phyloP scores from a whole-genome alignment of 495 filamentous ascomycete genomes.

The Podospora conica region DNA sequence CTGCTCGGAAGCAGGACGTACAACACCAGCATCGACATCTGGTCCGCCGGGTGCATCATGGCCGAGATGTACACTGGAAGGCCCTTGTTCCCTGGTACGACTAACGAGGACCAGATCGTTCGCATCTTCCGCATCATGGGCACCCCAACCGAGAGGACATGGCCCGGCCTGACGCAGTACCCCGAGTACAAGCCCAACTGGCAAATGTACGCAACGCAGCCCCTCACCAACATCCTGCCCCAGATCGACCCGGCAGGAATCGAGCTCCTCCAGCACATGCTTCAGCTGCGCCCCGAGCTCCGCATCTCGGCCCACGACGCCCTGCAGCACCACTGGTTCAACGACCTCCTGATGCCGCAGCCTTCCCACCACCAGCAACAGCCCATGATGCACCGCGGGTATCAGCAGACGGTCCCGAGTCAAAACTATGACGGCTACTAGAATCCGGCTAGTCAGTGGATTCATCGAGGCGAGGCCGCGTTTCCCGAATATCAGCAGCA shows the following conservation, averaged over 20 bases:
- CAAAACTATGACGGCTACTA: constrained; percentile 31
- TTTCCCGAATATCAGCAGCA: neutral
- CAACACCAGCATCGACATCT: constrained; percentile 97
- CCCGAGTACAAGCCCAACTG: constrained; percentile 93
- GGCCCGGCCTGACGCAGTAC: constrained; percentile 84
- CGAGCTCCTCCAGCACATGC: constrained; percentile 80
- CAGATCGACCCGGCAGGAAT: constrained; percentile 83
- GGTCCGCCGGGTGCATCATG: constrained; percentile 97
- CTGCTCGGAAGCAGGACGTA: constrained; percentile 86
- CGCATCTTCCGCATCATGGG: constrained; percentile 98
- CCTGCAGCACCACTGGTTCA: constrained; percentile 85
- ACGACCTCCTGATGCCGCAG: constrained; percentile 35
- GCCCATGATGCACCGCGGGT: constrained; percentile 26
- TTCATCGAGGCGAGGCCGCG: neutral
- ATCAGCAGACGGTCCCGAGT: constrained; percentile 26
- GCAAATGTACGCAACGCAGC: constrained; percentile 93
- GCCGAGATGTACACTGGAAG: constrained; percentile 95
- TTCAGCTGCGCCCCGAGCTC: constrained; percentile 89
- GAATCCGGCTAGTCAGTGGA: neutral
- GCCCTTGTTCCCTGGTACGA: constrained; percentile 88
- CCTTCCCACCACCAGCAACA: constrained; percentile 30
- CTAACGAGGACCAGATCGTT: constrained; percentile 90
- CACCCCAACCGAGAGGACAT: constrained; percentile 84
- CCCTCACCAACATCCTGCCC: constrained; percentile 75
- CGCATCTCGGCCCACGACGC: constrained; percentile 80